Conservation (phyloP, 1,284 basidiomycete species). For the Fomitopsis betulina region DNA sequence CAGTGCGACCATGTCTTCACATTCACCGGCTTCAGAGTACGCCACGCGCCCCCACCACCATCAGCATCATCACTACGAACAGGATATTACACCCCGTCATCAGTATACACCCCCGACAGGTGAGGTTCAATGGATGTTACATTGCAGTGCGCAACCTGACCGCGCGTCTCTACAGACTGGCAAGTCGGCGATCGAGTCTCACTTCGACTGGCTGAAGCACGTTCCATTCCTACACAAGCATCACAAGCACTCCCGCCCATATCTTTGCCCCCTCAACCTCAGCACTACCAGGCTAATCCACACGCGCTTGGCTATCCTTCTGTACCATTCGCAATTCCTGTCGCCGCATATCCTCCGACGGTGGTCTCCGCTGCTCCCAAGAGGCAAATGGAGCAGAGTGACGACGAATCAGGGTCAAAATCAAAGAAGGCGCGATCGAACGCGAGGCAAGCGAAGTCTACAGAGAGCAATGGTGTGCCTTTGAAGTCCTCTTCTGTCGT, state of each 20-base stretch:
- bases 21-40: slow-evolving; percentile 10
- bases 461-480: slow-evolving; percentile 29
- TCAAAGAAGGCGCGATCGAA: slow-evolving; percentile 38
- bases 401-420: slow-evolving; percentile 33
- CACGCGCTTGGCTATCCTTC: slow-evolving; percentile 17
- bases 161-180: slow-evolving; percentile 31
- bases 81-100: slow-evolving; percentile 13
- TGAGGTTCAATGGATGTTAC: slow-evolving; percentile 18
- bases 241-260: slow-evolving; percentile 20
- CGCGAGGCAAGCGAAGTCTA: slow-evolving; percentile 21
- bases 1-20: slow-evolving; percentile 5
- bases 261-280: slow-evolving; percentile 15
- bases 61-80: slow-evolving; percentile 13
- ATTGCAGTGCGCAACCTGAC: slow-evolving; percentile 19
- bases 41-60: slow-evolving; percentile 13
- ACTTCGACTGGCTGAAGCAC: slow-evolving; percentile 46
- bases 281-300: slow-evolving; percentile 17
- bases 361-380: slow-evolving; percentile 31
- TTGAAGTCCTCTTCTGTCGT: slow-evolving; percentile 5
- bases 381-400: slow-evolving; percentile 31
- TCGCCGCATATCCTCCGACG: slow-evolving; percentile 17
- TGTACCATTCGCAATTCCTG: slow-evolving; percentile 15
- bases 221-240: slow-evolving; percentile 31
- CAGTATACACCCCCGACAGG: slow-evolving; percentile 16
- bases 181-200: slow-evolving; percentile 50